Conservation (phyloP, 139 green algal species). For the Tetraselmis chui region DNA sequence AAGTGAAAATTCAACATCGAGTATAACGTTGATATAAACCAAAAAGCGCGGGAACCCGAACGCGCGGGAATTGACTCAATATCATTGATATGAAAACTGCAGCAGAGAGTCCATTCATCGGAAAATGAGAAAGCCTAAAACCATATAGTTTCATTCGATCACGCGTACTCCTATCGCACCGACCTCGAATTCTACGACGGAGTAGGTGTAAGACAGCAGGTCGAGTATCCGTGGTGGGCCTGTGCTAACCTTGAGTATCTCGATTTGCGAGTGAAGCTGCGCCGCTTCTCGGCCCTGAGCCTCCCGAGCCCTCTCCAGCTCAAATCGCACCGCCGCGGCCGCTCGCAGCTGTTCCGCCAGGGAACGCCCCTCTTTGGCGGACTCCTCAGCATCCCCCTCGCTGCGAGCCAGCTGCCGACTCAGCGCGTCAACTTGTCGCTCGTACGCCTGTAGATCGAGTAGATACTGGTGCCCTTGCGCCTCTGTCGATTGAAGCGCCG, state of each 20-base stretch:
- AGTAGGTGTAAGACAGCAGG: constrained; percentile 3
- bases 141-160: too few species aligned
- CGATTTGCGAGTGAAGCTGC: constrained; percentile 57
- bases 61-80: too few species aligned
- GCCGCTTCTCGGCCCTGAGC: not conserved
- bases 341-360: constrained; percentile 55
- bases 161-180: too few species aligned
- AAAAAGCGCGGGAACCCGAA: too few species aligned
- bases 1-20: too few species aligned
- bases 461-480: constrained; percentile 49
- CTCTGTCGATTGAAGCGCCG: constrained; percentile 35
- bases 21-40: too few species aligned
- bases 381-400: constrained; percentile 39
- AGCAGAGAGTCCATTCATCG: too few species aligned
- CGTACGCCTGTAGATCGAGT: constrained; percentile 56
- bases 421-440: constrained; percentile 61
- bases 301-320: constrained; percentile 56
- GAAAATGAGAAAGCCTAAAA: too few species aligned
- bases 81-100: too few species aligned
- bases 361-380: constrained; percentile 35
- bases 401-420: constrained; percentile 38
- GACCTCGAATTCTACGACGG: too few species aligned
- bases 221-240: constrained; percentile 20
- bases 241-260: constrained; percentile 33
- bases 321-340: constrained; percentile 55